Base-by-base conservation (phyloP, 176 grass and related monocot genomes). In the Lolium perenne region DNA sequence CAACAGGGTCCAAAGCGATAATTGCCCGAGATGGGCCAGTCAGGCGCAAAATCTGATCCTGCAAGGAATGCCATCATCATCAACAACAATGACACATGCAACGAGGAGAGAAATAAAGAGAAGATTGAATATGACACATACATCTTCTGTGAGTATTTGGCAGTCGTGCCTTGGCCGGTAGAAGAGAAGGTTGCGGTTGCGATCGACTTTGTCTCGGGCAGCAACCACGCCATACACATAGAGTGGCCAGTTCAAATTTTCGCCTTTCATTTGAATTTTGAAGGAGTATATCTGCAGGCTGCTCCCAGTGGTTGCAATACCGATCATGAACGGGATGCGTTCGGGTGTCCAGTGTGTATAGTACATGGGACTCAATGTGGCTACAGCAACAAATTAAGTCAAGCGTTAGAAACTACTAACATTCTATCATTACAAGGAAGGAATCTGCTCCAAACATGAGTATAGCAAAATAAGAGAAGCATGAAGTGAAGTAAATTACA, bases 251-350 rank as follows among this genome's bases (percentile, higher is more conserved):
- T 20, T 69, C 35, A 40, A 69, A 7, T 69, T 10, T 35, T 69
- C 2, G 7, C 17, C 66, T 69, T 40, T 69, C 3, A 69, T 69
- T 4, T 41, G 32, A 69, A 69, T 69, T 15, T 69, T 14, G 15
- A 68, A 17, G 65, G 65, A 18, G 65, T 68, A 40, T 38, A 68
- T 18, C 65, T 68, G 65, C 65, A 69, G 15, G 66, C 64, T 69
- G 66, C 66, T 41, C 62, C 0, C 25, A 6, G 0, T 2, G 7
- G 16, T 40, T 10, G 16, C 7, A 69, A 32, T 16, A 4, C 26
- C 15, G 7, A 1, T 4, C 15, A 0, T 4, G 4, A 9, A 4
- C 29, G 35, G 29, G 7, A 18, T 9, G 66, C 66, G 14, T 69
- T 6, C 32, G 7, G 7, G 66, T 40, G 32, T 7, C 26, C 66